Evolutionary conservation across 2,329 filamentous ascomycete genomes (phyloP).

Genomic region (Blastomyces percursus): DNA sequence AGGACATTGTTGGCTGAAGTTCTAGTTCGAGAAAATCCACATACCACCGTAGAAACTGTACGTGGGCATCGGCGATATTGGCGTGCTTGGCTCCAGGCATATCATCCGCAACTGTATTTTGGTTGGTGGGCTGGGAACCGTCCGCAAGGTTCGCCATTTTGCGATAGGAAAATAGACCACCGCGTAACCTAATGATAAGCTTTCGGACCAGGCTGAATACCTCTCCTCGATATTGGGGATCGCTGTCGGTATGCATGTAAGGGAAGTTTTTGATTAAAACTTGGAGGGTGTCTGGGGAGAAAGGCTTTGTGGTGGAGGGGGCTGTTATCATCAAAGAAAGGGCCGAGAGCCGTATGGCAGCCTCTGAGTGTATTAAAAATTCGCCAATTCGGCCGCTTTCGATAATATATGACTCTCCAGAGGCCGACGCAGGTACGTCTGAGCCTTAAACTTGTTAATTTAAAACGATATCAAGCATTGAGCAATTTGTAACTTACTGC

Average conservation of each 20-base stretch:
- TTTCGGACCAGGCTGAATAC: slow-evolving; percentile 62
- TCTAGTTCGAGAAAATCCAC: slow-evolving; percentile 60
- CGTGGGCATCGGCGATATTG: not conserved
- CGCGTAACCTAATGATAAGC: slow-evolving; percentile 64
- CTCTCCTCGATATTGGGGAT: slow-evolving; percentile 77
- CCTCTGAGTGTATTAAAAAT: slow-evolving; percentile 40
- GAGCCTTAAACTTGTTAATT: not conserved
- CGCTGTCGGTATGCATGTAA: slow-evolving; percentile 68
- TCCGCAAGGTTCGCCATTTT: not conserved
- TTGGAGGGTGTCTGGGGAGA: slow-evolving; percentile 51
- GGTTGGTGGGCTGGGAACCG: not conserved
- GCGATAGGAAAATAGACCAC: slow-evolving; percentile 42
- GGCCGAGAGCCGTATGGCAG: slow-evolving; percentile 63
- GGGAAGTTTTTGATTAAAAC: slow-evolving; percentile 56
- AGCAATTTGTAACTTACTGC: slow-evolving; percentile 36
- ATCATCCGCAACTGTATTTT: not conserved
- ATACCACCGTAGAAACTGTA: slow-evolving; percentile 61
- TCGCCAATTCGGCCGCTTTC: slow-evolving; percentile 27
- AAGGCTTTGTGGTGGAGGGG: slow-evolving; percentile 60
- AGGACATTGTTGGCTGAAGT: slow-evolving; percentile 69
- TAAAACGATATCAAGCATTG: not conserved
- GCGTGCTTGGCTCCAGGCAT: not conserved
- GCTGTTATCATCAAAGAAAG: slow-evolving; percentile 71
- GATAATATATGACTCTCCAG: slow-evolving; percentile 19
- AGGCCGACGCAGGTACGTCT: not conserved